Evolutionary conservation across 2,329 filamentous ascomycete species (phyloP).

Genomic region (Chrysosporium queenslandicum): DNA sequence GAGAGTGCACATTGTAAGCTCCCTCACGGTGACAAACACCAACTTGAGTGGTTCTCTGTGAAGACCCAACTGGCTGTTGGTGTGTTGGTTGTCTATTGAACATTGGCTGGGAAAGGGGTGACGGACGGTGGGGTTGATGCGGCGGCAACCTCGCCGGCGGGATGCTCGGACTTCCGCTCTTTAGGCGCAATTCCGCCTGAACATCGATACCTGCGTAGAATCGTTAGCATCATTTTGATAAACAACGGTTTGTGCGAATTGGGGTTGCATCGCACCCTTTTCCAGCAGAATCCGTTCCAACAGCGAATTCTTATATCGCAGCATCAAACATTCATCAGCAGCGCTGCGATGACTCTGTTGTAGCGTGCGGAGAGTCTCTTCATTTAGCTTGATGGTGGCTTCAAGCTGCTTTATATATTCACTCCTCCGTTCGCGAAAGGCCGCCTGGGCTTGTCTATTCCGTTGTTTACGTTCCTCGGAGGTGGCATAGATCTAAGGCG

Average conservation of each 20-base stretch:
- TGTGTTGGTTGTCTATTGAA: conserved; percentile 66
- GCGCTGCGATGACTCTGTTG: conserved; percentile 91
- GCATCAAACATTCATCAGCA: conserved; percentile 93
- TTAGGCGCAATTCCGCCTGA: conserved; percentile 85
- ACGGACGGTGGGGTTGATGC: conserved; percentile 65
- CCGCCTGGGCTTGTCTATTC: conserved; percentile 92
- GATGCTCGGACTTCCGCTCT: conserved; percentile 76
- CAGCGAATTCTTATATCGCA: conserved; percentile 95
- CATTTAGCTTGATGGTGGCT: conserved; percentile 92
- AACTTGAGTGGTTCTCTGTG: conserved; percentile 52
- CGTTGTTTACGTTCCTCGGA: conserved; percentile 97
- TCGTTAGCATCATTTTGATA: conserved; percentile 7
- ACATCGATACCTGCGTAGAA: conserved; percentile 75
- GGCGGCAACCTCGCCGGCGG: conserved; percentile 53
- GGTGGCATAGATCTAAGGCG: conserved; percentile 80
- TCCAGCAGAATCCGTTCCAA: conserved; percentile 91
- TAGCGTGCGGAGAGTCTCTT: conserved; percentile 82
- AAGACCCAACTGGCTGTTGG: conserved; percentile 58
- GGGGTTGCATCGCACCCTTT: conserved; percentile 56
- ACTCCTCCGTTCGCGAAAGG: conserved; percentile 89
- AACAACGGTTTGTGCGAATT: conserved; percentile 8
- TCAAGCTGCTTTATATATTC: conserved; percentile 99
- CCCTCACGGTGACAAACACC: conserved; percentile 38
- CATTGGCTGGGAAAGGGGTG: conserved; percentile 45
- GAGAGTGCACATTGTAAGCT: conserved; percentile 44